Evolutionary conservation across 805 yeast genomes (phyloP).

Genomic region (Kuraishia piskuri): DNA sequence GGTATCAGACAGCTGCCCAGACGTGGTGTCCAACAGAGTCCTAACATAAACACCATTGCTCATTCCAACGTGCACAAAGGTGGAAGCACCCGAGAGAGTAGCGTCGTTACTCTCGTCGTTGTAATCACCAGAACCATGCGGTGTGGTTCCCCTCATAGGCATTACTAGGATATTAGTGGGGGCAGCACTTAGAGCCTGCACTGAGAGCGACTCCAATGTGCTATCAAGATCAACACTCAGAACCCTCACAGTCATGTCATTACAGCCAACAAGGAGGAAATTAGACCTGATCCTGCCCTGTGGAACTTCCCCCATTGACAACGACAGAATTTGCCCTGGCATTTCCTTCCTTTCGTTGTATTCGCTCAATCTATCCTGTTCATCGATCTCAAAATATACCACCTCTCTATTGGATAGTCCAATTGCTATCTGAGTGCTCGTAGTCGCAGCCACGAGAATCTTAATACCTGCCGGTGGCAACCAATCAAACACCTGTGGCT

Average conservation of each 20-base stretch:
- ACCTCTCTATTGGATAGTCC: conserved; percentile 68
- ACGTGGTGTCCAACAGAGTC: conserved; percentile 42
- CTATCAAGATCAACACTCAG: conserved; percentile 51
- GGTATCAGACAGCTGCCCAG: conserved; percentile 60
- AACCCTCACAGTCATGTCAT: conserved; percentile 63
- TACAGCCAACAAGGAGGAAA: conserved; percentile 61
- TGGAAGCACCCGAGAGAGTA: conserved; percentile 5
- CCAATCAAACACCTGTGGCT: conserved; percentile 54
- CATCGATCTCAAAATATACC: conserved; percentile 75
- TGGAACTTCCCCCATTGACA: conserved; percentile 42
- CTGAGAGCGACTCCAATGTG: conserved; percentile 50
- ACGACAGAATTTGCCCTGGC: conserved; percentile 36
- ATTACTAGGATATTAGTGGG: conserved; percentile 28
- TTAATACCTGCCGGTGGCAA: conserved; percentile 70
- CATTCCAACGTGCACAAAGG: conserved; percentile 67
- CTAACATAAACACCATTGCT: conserved; percentile 74
- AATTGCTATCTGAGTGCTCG: conserved; percentile 58
- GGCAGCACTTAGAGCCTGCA: conserved; percentile 58
- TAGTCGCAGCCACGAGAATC: conserved; percentile 51
- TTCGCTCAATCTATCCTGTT: conserved; percentile 60
- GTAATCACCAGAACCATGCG: conserved; percentile 3
- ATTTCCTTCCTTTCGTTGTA: conserved; percentile 54
- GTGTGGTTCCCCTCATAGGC: conserved; percentile 17
- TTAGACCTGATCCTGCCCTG: conserved; percentile 39
- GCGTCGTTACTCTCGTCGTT: conserved; percentile 6